These are phyloP conservation scores for Halenospora varia DNA, from an alignment of 495 filamentous ascomycete genomes.

Conservation along the genomic window DNA sequence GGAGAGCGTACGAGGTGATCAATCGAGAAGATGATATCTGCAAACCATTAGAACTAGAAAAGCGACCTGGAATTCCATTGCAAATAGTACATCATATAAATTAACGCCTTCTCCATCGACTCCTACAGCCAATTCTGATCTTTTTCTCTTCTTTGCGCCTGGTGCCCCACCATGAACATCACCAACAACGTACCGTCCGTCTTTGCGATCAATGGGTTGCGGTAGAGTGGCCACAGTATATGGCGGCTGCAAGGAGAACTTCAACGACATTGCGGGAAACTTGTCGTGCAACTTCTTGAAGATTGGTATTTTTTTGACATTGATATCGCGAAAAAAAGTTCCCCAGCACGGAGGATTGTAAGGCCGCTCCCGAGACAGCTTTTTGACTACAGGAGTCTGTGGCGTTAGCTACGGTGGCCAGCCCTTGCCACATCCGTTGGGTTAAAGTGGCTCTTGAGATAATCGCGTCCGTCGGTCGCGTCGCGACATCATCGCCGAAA, in stretches of 20 bases:
- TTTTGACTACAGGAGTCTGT: slow-evolving; percentile 4
- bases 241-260: slow-evolving; percentile 50
- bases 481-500: not conserved
- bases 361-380: too few species aligned
- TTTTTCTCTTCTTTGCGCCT: slow-evolving; percentile 77
- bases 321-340: too few species aligned
- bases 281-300: not conserved
- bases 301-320: too few species aligned
- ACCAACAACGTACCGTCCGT: slow-evolving; percentile 56
- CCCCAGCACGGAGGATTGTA: not conserved
- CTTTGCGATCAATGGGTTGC: slow-evolving; percentile 55
- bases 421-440: too few species aligned
- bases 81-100: slow-evolving; percentile 91
- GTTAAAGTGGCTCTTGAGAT: not conserved
- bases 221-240: slow-evolving; percentile 65
- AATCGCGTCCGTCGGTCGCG: slow-evolving; percentile 8
- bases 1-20: slow-evolving; percentile 79
- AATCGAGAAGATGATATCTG: slow-evolving; percentile 77
- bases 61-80: too few species aligned
- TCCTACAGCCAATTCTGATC: slow-evolving; percentile 75
- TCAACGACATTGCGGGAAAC: slow-evolving; percentile 41
- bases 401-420: slow-evolving; percentile 12
- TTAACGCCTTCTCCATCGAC: slow-evolving; percentile 90
- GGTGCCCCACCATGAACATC: slow-evolving; percentile 67
- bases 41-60: too few species aligned